Percentiles rank a stretch among this genome's conserved stretches.
Conservation (phyloP, 768 basidiomycete genomes). For the Leccinum variicolor region DNA sequence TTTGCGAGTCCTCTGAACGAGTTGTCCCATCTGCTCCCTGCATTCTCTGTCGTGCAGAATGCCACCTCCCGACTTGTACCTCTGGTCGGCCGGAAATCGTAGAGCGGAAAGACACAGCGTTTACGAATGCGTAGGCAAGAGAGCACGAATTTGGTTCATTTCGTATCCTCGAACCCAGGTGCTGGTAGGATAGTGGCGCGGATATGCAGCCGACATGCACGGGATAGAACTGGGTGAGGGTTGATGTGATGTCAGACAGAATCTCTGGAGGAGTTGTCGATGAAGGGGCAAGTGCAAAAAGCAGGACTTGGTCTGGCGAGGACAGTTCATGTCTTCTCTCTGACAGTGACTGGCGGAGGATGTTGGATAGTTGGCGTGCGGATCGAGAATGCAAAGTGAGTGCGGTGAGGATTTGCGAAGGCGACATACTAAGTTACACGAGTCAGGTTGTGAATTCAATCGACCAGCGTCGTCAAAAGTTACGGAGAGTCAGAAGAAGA, state of each 20-base stretch:
- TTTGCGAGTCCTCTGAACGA: neutral
- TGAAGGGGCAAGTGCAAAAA: conserved; percentile 29
- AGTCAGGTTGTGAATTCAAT: neutral
- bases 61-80: conserved; percentile 71
- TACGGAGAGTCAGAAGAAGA: neutral
- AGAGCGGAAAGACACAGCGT: conserved; percentile 56
- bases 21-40: neutral
- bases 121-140: conserved; percentile 47
- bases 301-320: conserved; percentile 6
- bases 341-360: conserved; percentile 5
- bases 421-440: neutral
- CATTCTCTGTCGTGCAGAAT: conserved; percentile 42
- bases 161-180: conserved; percentile 1
- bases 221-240: conserved; percentile 38
- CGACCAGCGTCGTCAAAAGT: neutral
- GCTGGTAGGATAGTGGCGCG: conserved; percentile 39
- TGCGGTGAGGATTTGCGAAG: conserved; percentile 13
- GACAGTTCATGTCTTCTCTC: neutral
- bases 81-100: conserved; percentile 55
- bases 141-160: conserved; percentile 47
- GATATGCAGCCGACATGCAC: conserved; percentile 62
- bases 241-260: conserved; percentile 38
- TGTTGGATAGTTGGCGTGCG: conserved; percentile 17
- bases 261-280: conserved; percentile 15
- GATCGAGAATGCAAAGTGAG: conserved; percentile 16